Percentiles rank a stretch among this genome's conserved stretches.
Conservation (phyloP, 1,284 basidiomycete genomes). For the Ceratobasidium sp. region DNA sequence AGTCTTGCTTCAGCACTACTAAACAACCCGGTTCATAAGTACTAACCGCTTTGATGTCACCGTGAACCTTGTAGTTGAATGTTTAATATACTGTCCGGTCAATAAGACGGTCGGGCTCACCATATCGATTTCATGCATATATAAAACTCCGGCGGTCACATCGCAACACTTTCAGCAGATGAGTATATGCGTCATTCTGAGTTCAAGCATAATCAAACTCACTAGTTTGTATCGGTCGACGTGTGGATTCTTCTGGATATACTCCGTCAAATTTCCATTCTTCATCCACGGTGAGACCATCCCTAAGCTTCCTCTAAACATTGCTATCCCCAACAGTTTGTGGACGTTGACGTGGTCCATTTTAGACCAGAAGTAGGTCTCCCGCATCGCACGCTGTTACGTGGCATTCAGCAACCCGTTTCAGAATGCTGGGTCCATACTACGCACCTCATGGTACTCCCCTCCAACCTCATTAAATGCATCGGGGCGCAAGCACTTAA, state of each 20-base stretch:
- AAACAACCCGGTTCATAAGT: background rate
- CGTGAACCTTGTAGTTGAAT: background rate
- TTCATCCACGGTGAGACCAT: constrained; percentile 34
- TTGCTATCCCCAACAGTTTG: background rate
- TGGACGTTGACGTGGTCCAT: constrained; percentile 17
- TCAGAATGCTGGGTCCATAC: too few species aligned
- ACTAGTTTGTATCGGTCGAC: constrained; percentile 13
- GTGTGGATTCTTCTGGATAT: constrained; percentile 3
- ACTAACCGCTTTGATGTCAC: constrained; percentile 26
- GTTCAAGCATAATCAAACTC: background rate
- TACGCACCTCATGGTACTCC: background rate
- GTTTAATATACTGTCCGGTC: background rate
- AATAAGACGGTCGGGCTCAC: background rate
- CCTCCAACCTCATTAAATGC: background rate
- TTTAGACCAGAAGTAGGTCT: constrained; percentile 23
- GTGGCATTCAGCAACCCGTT: too few species aligned
- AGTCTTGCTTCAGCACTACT: background rate
- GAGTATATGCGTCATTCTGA: background rate
- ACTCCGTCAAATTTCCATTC: constrained; percentile 18
- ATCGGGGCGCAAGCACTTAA: background rate
- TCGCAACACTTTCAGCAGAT: background rate
- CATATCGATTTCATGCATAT: constrained; percentile 11
- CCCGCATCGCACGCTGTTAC: constrained; percentile 14
- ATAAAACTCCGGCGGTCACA: constrained; percentile 18
- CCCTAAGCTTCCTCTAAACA: constrained; percentile 6